Percentiles rank a stretch among this genome's conserved stretches.
These are phyloP conservation scores for Hortiboletus rubellus DNA, from an alignment of 1,284 basidiomycete species.

Conservation along the genomic window DNA sequence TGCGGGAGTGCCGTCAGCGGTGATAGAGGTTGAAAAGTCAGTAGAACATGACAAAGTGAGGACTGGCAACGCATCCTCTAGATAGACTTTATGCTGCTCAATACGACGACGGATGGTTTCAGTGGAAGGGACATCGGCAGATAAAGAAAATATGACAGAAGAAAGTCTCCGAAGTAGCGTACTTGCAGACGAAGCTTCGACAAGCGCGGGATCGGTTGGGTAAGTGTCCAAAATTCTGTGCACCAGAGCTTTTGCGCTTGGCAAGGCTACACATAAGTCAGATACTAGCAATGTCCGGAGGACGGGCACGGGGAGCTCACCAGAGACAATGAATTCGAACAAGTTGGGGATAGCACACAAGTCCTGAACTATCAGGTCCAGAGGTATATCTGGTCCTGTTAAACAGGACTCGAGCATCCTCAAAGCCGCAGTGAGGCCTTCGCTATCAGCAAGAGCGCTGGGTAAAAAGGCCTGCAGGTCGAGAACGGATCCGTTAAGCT, in stretches of 20 bases:
- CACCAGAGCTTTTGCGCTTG: slow-evolving; percentile 12
- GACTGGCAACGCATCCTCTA: too few relatives aligned
- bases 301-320: not conserved
- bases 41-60: not conserved
- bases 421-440: slow-evolving; percentile 17
- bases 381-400: slow-evolving; percentile 15
- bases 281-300: not conserved
- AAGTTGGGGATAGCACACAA: too few relatives aligned
- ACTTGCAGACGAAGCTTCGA: not conserved
- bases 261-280: slow-evolving; percentile 18
- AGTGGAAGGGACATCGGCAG: too few relatives aligned
- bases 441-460: slow-evolving; percentile 14
- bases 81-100: too few relatives aligned
- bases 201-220: slow-evolving; percentile 19
- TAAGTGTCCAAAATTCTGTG: slow-evolving; percentile 22
- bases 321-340: too few relatives aligned
- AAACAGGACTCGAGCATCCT: slow-evolving; percentile 30
- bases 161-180: too few relatives aligned
- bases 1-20: too few relatives aligned
- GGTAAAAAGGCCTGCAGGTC: slow-evolving; percentile 17
- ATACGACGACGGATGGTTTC: not conserved
- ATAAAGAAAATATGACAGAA: too few relatives aligned
- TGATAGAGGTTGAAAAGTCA: slow-evolving; percentile 11
- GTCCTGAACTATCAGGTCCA: too few relatives aligned
- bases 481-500: slow-evolving; percentile 12